phyloP scores from a whole-genome alignment of 2,329 filamentous ascomycete genomes.

The Fusarium liriodendri region DNA sequence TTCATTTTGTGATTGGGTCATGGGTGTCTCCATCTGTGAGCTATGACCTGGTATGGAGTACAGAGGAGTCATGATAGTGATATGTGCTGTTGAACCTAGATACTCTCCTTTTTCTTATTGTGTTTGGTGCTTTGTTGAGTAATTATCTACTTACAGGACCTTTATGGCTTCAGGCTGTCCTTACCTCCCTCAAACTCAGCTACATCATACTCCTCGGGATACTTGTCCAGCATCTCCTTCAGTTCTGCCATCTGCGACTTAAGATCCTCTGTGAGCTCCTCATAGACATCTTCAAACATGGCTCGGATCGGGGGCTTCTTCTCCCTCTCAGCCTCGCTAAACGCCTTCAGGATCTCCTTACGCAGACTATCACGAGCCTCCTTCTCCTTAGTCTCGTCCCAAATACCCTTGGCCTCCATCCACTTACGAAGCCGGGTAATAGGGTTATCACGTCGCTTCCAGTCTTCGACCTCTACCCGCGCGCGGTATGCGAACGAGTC shows the following conservation, averaged over 20 bases:
- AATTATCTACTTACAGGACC: neutral
- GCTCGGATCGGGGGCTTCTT: slow-evolving; percentile 78
- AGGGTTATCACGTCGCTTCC: slow-evolving; percentile 91
- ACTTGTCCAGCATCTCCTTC: slow-evolving; percentile 81
- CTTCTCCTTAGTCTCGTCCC: slow-evolving; percentile 87
- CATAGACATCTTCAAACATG: slow-evolving; percentile 92
- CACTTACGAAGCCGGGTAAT: slow-evolving; percentile 89
- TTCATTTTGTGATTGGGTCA: slow-evolving; percentile 5
- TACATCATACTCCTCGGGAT: slow-evolving; percentile 93
- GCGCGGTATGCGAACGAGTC: slow-evolving; percentile 97
- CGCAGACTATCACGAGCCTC: slow-evolving; percentile 73
- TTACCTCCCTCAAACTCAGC: slow-evolving; percentile 79
- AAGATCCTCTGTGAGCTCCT: slow-evolving; percentile 84
- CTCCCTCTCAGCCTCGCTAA: slow-evolving; percentile 83
- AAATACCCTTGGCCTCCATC: slow-evolving; percentile 84
- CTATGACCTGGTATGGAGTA: slow-evolving; percentile 2
- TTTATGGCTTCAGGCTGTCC: slow-evolving; percentile 63
- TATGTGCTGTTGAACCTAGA: neutral
- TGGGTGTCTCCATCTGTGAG: slow-evolving; percentile 1
- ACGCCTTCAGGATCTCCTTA: slow-evolving; percentile 84
- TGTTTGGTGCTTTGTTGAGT: neutral
- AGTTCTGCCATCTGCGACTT: slow-evolving; percentile 78
- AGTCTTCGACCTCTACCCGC: slow-evolving; percentile 92
- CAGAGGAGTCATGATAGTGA: neutral
- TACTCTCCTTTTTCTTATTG: neutral